Evolutionary conservation across 805 yeast genomes (phyloP).

Genomic region (Candida golubevii): DNA sequence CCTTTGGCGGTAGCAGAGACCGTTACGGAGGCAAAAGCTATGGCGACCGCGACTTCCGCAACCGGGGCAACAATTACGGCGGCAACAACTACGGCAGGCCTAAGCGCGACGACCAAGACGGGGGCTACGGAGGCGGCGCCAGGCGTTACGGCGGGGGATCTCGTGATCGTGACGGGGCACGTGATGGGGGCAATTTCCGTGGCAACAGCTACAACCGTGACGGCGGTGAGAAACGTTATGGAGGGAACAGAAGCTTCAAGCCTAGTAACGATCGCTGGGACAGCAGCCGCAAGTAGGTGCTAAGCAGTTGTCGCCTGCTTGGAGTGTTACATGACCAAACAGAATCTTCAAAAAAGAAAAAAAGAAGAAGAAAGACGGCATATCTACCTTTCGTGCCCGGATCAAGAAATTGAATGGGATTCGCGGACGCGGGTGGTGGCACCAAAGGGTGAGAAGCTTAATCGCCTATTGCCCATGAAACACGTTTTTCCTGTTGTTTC

Average conservation of each 20-base stretch:
- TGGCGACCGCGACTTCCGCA: neutral
- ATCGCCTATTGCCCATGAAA: too few relatives aligned
- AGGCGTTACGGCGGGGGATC: neutral
- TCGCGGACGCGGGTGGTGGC: too few relatives aligned
- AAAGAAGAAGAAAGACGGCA: too few relatives aligned
- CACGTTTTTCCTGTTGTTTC: too few relatives aligned
- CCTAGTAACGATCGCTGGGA: neutral
- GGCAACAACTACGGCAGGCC: neutral
- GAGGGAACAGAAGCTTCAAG: neutral
- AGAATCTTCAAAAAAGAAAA: too few relatives aligned
- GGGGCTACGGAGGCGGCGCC: slow-evolving; percentile 1
- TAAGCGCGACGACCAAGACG: neutral
- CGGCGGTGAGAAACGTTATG: neutral
- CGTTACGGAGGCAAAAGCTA: slow-evolving; percentile 1
- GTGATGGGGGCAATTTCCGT: neutral
- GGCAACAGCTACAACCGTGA: neutral
- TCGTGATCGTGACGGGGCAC: neutral
- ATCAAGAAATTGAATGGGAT: too few relatives aligned
- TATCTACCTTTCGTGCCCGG: too few relatives aligned
- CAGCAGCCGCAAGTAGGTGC: neutral
- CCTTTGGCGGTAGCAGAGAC: slow-evolving; percentile 5
- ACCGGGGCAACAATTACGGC: neutral
- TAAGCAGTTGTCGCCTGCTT: too few relatives aligned
- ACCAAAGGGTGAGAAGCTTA: too few relatives aligned
- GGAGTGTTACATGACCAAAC: too few relatives aligned